Base-by-base conservation (phyloP, 2,329 filamentous ascomycete genomes). In the Penicillium aurantiogriseum region DNA sequence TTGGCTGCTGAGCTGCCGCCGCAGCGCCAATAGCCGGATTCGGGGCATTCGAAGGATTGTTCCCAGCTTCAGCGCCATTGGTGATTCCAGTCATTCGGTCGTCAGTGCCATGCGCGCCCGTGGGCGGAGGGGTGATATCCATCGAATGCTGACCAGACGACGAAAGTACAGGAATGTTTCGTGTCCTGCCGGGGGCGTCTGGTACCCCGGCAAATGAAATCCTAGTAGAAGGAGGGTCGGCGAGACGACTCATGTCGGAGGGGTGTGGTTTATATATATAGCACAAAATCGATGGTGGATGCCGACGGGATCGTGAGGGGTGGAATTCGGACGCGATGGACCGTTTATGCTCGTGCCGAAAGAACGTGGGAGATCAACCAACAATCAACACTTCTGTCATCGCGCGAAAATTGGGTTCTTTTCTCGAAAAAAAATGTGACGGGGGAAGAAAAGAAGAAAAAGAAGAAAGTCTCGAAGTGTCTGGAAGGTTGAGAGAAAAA, bases 1-100 rank as follows among this genome's bases (percentile, higher is more conserved):
- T 99, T 58, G 94, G 92, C 72, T 96, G 92, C 71, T 96, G 91
- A 51, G 92, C 88, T 47, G 79, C 77, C 53, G 76, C 74, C 69
- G 77, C 80, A 70, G 79, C 79, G 10, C 75, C 75, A 50, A 76
- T 69, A 25, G 73, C 70, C 49, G 73, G 72, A 58, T 68, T 69
- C 2, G 61, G 61, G 54, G 60, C 63, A 62, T 71, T 67, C 49
- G 65, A 69, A 52, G 66, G 47, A 51, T 63, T 67, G 44, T 65
- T 65, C 47, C 61, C 57, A 33, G 39, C 21, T 57, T 75, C 67
- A 43, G 70, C 61, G 39, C 71, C 71, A 66, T 76, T 76, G 62
- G 70, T 73, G 57, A 70, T 71, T 50, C 68, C 69, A 58, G 63
- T 64, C 36, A 67, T 68, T 57, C 77, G 78, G 59, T 84, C 81